A percentile compares a stretch with the other conserved stretches of the same genome.
phyloP scores from a whole-genome alignment of 2,329 filamentous ascomycete species.

The Phialocephala subalpina region DNA sequence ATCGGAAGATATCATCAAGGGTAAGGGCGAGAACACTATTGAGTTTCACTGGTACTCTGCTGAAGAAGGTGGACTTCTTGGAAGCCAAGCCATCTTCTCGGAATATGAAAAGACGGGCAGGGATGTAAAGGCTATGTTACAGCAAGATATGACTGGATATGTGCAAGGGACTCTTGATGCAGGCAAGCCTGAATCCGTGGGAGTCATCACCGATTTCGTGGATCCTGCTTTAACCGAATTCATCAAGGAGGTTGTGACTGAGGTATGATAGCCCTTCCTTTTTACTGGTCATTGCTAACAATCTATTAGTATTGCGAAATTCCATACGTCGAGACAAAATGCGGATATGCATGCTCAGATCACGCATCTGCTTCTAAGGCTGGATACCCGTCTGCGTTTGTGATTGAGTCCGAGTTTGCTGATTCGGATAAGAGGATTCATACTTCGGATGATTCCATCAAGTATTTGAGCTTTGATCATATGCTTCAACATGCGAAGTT shows the following conservation, averaged over 20 bases:
- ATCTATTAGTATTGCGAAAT: slow-evolving; percentile 81
- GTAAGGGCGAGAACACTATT: slow-evolving; percentile 82
- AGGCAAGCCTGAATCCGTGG: slow-evolving; percentile 84
- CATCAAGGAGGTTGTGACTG: slow-evolving; percentile 86
- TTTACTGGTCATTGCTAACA: slow-evolving; percentile 19
- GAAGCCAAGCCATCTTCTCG: slow-evolving; percentile 89
- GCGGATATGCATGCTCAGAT: slow-evolving; percentile 84
- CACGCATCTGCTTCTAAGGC: slow-evolving; percentile 78
- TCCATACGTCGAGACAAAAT: slow-evolving; percentile 86
- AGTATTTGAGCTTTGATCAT: slow-evolving; percentile 82
- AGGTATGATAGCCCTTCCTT: slow-evolving; percentile 49
- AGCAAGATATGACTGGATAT: slow-evolving; percentile 98
- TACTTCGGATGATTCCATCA: slow-evolving; percentile 72
- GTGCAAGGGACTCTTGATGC: slow-evolving; percentile 83
- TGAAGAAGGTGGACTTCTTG: slow-evolving; percentile 86
- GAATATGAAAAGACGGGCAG: slow-evolving; percentile 76
- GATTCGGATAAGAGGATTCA: slow-evolving; percentile 74
- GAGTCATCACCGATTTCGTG: slow-evolving; percentile 92
- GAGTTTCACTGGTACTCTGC: slow-evolving; percentile 98
- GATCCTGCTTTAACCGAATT: slow-evolving; percentile 84
- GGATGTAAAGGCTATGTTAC: slow-evolving; percentile 93
- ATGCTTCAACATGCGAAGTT: slow-evolving; percentile 91
- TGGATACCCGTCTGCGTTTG: slow-evolving; percentile 78
- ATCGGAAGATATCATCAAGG: slow-evolving; percentile 73
- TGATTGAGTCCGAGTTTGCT: slow-evolving; percentile 77